Evolutionary conservation across 2,329 filamentous ascomycete species (phyloP), one percentile per base, ranked within the genome.

Genomic region (Ophiocordyceps sinensis): DNA sequence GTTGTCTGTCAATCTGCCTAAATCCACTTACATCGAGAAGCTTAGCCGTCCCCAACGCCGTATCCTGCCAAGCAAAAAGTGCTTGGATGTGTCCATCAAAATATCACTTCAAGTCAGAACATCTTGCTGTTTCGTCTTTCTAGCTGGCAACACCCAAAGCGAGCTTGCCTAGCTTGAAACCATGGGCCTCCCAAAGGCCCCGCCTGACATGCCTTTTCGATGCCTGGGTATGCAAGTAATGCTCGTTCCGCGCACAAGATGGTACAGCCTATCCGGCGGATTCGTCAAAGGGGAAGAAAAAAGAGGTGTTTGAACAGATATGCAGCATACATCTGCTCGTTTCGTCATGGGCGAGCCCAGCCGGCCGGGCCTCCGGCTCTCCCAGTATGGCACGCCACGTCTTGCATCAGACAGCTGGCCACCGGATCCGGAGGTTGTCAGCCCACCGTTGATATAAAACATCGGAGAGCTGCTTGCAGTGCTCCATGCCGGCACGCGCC

Each of bases 391-490:
- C 13, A 15, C 28, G 23, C 13, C n/a, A 17, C 28, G n/a, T 34
- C 13, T 15, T 21, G 26, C 15, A 36, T 54, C 38, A 59, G 23
- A 60, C 52, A 26, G 63, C 65, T 3, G 71, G 70, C 82, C 82
- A 88, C 42, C 82, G 70, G 41, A 75, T 71, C 47, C 79, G 78
- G 51, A 96, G 65, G 2, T 86, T 87, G 44, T 93, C 85, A 3
- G 81, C 78, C 91, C 91, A 98, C 36, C 89, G 76, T 14, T 80
- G 77, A 62, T 95, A 96, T 17, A 98, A 73, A 17, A 94, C 85
- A 58, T 95, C 87, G 1, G 85, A 85, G 31, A 96, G 70, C 56
- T 94, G 78, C 55, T 86, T 85, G 49, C 82, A 84, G 61, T 95
- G 89, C 60, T 95, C 88, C 85, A 95, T 89, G 2, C 87, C 89